Evolutionary conservation across 75 land plant genomes (phyloP), one percentile per base, ranked within the genome.

Genomic region (Chamaecyparis obtusa): DNA sequence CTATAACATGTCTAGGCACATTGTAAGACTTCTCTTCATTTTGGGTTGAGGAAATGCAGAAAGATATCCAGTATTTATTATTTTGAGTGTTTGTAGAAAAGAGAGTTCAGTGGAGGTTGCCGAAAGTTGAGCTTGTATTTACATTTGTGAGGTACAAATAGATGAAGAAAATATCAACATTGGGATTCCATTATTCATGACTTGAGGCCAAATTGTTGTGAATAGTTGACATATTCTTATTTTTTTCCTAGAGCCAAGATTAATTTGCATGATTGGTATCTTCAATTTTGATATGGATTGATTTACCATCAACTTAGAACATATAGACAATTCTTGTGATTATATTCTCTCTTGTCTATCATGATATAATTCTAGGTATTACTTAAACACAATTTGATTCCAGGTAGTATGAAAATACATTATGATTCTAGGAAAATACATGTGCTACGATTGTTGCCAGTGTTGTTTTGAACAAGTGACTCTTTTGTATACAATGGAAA

Each of bases 401-500:
- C n/a, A n/a, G n/a, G n/a, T n/a, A n/a, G n/a, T n/a, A n/a, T n/a
- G n/a, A n/a, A n/a, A n/a, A n/a, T n/a, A n/a, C n/a, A n/a, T n/a
- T n/a, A n/a, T n/a, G n/a, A n/a, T n/a, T n/a, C n/a, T n/a, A n/a
- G 90, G 91, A 88, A 87, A 94, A 92, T 85, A 94, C 94, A 37
- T 93, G 96, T 88, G 93, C 90, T 84, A 96, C 94, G 98, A 95
- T 93, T 55, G 90, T 94, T 19, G 87, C 95, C 14, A 94, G 94
- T 88, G 94, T 95, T 36, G 90, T 94, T 51, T 44, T 95, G 43
- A 90, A 89, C 21, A 86, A 90, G 84, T 85, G 89, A 85, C 91
- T 95, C 17, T 94, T 91, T 83, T 96, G 97, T 88, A 90, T 96
- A 88, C 94, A 96, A 85, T 96, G 97, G 97, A 96, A 96, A 87